Evolutionary conservation across 208 protist genomes (phyloP).

Genomic region (Endotrypanum monterogeii): DNA sequence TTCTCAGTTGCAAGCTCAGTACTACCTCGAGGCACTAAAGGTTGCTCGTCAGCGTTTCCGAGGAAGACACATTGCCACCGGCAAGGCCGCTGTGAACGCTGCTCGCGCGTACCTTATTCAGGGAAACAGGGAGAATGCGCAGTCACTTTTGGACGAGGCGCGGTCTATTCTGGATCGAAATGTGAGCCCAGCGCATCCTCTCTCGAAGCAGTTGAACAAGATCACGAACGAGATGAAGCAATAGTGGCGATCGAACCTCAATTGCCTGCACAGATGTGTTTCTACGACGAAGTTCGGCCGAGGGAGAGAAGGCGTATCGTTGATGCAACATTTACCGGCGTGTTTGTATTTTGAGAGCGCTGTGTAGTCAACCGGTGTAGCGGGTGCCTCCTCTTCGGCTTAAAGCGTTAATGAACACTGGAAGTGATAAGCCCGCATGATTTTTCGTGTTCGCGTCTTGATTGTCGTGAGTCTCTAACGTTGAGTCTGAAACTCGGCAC

Average conservation of each 20-base stretch:
- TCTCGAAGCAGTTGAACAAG: conserved; percentile 39
- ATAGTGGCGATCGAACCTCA: conserved; percentile 3
- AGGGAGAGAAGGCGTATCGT: neutral
- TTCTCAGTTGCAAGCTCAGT: conserved; percentile 50
- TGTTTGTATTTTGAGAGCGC: neutral
- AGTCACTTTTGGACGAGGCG: conserved; percentile 48
- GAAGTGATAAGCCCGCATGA: too few relatives aligned
- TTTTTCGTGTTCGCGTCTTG: neutral
- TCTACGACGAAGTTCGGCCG: neutral
- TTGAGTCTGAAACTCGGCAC: neutral
- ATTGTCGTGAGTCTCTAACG: neutral
- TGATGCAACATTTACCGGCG: neutral
- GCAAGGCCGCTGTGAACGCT: conserved; percentile 56
- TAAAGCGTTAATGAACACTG: too few relatives aligned
- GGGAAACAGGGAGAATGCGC: conserved; percentile 53
- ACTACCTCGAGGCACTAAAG: conserved; percentile 72
- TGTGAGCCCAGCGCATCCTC: conserved; percentile 52
- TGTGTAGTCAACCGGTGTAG: neutral
- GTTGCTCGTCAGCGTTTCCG: conserved; percentile 68
- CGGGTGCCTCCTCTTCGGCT: neutral
- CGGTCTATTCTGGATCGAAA: conserved; percentile 49
- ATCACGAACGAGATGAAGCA: conserved; percentile 38
- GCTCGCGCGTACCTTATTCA: conserved; percentile 53
- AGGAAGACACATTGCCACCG: conserved; percentile 68
- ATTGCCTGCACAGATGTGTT: neutral